Evolutionary conservation across 2,329 filamentous ascomycete genomes (phyloP).

Genomic region (Talaromyces funiculosus): DNA sequence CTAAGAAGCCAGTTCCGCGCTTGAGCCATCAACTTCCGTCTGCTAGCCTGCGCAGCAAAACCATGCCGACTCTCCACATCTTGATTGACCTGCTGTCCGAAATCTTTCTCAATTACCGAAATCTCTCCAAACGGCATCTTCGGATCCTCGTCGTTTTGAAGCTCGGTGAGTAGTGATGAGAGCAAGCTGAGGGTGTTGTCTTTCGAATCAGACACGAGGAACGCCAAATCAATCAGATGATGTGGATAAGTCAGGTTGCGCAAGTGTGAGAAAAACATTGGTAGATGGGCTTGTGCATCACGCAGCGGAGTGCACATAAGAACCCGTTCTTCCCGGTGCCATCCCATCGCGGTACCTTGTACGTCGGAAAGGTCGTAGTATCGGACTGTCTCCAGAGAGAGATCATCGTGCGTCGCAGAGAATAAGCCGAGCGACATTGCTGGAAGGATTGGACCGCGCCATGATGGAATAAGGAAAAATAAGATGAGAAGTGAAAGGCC

Average conservation of each 20-base stretch:
- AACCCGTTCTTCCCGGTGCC: conserved; percentile 94
- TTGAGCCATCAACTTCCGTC: conserved; percentile 96
- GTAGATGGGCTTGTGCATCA: conserved; percentile 84
- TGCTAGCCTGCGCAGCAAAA: conserved; percentile 88
- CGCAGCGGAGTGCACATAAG: conserved; percentile 88
- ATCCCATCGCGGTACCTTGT: conserved; percentile 83
- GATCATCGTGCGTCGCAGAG: conserved; percentile 55
- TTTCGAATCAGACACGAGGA: conserved; percentile 95
- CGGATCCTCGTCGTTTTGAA: conserved; percentile 74
- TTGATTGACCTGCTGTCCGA: conserved; percentile 95
- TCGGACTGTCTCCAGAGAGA: conserved; percentile 87
- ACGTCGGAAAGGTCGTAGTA: conserved; percentile 95
- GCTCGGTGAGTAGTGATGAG: conserved; percentile 65
- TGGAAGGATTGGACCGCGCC: conserved; percentile 58
- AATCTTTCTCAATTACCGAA: conserved; percentile 97
- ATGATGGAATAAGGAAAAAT: conserved; percentile 70
- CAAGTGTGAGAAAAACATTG: conserved; percentile 98
- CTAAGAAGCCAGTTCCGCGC: conserved; percentile 95
- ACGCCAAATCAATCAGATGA: conserved; percentile 90
- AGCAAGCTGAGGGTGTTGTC: conserved; percentile 78
- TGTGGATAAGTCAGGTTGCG: conserved; percentile 96
- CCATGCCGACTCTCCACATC: conserved; percentile 97
- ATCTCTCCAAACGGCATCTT: conserved; percentile 89
- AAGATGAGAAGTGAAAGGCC: conserved; percentile 55
- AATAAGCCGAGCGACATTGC: conserved; percentile 65